A percentile compares a stretch with the other conserved stretches of the same genome.
phyloP scores from a whole-genome alignment of 371 early-diverging fungal genomes.

The Apophysomyces sp. region DNA sequence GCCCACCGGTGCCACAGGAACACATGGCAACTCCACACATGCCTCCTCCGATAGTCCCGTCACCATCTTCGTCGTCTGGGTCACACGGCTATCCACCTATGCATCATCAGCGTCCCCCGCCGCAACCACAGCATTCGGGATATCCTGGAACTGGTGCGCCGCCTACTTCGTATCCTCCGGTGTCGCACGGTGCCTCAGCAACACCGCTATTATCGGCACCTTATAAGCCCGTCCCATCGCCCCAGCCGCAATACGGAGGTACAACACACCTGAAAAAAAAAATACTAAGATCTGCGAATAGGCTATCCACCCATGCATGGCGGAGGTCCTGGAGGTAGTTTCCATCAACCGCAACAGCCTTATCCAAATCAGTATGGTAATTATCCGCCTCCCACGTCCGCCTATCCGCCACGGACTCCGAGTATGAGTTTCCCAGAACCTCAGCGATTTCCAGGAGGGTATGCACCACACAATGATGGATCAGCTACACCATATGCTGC shows the following conservation, averaged over 20 bases:
- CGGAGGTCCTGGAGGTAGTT: constrained; percentile 1
- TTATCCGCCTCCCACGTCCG: neutral
- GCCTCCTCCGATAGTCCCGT: constrained; percentile 13
- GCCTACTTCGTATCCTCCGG: neutral
- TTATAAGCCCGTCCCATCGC: constrained; percentile 7
- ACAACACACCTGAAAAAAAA: neutral
- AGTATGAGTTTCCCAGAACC: constrained; percentile 18
- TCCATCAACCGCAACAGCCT: constrained; percentile 7
- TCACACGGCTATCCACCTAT: constrained; percentile 13
- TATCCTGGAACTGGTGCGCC: constrained; percentile 10
- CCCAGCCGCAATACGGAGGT: constrained; percentile 7
- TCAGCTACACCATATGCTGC: constrained; percentile 18
- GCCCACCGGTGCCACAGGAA: constrained; percentile 7
- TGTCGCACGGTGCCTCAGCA: neutral
- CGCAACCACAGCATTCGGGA: constrained; percentile 4
- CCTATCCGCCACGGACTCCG: neutral
- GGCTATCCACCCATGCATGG: constrained; percentile 7
- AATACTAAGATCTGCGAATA: neutral
- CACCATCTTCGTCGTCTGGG: constrained; percentile 14
- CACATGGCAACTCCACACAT: constrained; percentile 18
- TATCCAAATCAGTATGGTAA: constrained; percentile 1
- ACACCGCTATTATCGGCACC: constrained; percentile 14
- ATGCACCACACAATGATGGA: constrained; percentile 5
- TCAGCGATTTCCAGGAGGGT: constrained; percentile 7
- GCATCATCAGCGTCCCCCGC: constrained; percentile 1